Conservation (phyloP, 805 yeast species). For the Candida mattraensis region DNA sequence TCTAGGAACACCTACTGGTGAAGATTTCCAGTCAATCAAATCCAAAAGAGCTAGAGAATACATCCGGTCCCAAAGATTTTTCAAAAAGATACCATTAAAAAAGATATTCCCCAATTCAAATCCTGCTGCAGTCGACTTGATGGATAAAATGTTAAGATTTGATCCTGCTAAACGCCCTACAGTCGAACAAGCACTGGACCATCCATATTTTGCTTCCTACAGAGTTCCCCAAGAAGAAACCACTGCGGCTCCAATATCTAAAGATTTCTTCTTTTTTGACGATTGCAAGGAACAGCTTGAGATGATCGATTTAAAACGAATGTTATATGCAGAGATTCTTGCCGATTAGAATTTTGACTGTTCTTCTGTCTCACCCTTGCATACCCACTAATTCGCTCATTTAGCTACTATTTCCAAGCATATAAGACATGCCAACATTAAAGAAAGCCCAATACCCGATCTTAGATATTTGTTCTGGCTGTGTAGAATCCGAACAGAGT, state of each 20-base stretch:
- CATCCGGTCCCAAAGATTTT: constrained; percentile 63
- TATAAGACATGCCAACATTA: no score
- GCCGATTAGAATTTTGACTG: constrained; percentile 9
- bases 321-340: constrained; percentile 54
- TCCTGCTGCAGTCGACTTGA: constrained; percentile 55
- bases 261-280: constrained; percentile 57
- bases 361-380: no score
- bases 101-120: constrained; percentile 49
- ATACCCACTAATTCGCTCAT: no score
- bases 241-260: constrained; percentile 49
- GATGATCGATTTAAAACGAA: constrained; percentile 48
- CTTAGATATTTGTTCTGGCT: no score
- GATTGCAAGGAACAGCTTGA: constrained; percentile 50
- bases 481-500: no score
- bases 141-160: constrained; percentile 74
- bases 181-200: constrained; percentile 77
- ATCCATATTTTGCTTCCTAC: constrained; percentile 70
- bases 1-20: constrained; percentile 71
- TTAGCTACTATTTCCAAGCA: no score
- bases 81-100: constrained; percentile 53
- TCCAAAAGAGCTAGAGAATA: constrained; percentile 76
- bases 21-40: constrained; percentile 72
- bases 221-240: constrained; percentile 78
- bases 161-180: constrained; percentile 81
- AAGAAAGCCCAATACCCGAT: no score